Evolutionary conservation across 208 protist genomes (phyloP).

Genomic region (Acanthamoeba divionensis): DNA sequence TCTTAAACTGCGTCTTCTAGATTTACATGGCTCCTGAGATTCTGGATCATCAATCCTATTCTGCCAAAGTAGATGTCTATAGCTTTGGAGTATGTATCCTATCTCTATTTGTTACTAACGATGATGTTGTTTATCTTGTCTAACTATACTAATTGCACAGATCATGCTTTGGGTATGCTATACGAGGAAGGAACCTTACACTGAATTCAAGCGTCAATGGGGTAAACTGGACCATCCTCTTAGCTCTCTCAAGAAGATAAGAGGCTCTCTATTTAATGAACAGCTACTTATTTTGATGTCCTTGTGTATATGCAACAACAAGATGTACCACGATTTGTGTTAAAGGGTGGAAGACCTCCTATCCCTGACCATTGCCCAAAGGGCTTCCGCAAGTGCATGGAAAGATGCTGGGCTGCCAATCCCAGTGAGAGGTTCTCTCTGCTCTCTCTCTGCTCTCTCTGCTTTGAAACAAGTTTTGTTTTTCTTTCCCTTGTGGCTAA

Average conservation of each 20-base stretch:
- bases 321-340: neutral
- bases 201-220: conserved; percentile 46
- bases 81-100: neutral
- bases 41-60: conserved; percentile 45
- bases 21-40: conserved; percentile 52
- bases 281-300: too few relatives aligned
- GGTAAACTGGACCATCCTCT: too few relatives aligned
- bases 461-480: neutral
- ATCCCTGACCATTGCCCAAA: conserved; percentile 25
- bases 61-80: conserved; percentile 37
- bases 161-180: conserved; percentile 44
- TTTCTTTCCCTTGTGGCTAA: neutral
- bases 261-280: too few relatives aligned
- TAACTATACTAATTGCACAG: neutral
- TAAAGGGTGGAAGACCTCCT: neutral
- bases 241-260: too few relatives aligned
- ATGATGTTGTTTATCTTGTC: too few relatives aligned
- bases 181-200: conserved; percentile 17
- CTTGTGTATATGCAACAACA: too few relatives aligned
- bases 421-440: neutral
- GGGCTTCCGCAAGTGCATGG: neutral
- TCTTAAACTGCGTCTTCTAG: too few relatives aligned
- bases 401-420: neutral
- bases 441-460: neutral
- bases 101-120: too few relatives aligned